These are phyloP conservation scores for Auricularia auricula-judae DNA, from an alignment of 768 basidiomycete species.

Conservation along the genomic window DNA sequence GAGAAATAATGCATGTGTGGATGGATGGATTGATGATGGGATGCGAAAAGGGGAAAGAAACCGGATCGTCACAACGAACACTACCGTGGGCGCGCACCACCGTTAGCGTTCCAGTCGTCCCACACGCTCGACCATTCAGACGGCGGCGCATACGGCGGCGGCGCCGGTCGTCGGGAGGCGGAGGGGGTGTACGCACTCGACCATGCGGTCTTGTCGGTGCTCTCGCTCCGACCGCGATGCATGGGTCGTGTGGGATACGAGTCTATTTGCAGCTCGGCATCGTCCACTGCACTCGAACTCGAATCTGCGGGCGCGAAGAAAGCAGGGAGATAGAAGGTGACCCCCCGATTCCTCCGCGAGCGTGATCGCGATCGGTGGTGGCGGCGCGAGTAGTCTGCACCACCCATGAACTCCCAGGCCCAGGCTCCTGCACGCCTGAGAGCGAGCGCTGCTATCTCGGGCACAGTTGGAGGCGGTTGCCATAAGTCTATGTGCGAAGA, in stretches of 20 bases:
- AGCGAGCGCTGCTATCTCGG: slow-evolving; percentile 36
- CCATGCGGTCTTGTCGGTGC: background rate
- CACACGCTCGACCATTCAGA: background rate
- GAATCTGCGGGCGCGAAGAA: slow-evolving; percentile 46
- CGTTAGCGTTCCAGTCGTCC: background rate
- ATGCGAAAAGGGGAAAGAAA: background rate
- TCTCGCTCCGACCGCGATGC: background rate
- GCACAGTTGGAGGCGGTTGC: slow-evolving; percentile 26
- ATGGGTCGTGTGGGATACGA: background rate
- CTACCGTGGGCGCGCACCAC: background rate
- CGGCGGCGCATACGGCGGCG: background rate
- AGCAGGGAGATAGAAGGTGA: slow-evolving; percentile 74
- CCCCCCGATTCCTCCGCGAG: slow-evolving; percentile 38
- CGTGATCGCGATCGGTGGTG: slow-evolving; percentile 34
- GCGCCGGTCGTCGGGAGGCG: background rate
- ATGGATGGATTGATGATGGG: background rate
- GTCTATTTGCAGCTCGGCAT: background rate
- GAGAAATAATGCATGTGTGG: background rate
- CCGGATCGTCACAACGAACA: background rate
- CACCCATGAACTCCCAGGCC: slow-evolving; percentile 33
- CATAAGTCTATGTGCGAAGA: slow-evolving; percentile 31
- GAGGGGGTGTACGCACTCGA: background rate
- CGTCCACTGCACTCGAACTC: background rate
- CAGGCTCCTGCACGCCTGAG: slow-evolving; percentile 36
- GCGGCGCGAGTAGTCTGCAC: slow-evolving; percentile 30